Base-by-base conservation (phyloP, 2,329 filamentous ascomycete genomes). In the Whalleya microplaca region DNA sequence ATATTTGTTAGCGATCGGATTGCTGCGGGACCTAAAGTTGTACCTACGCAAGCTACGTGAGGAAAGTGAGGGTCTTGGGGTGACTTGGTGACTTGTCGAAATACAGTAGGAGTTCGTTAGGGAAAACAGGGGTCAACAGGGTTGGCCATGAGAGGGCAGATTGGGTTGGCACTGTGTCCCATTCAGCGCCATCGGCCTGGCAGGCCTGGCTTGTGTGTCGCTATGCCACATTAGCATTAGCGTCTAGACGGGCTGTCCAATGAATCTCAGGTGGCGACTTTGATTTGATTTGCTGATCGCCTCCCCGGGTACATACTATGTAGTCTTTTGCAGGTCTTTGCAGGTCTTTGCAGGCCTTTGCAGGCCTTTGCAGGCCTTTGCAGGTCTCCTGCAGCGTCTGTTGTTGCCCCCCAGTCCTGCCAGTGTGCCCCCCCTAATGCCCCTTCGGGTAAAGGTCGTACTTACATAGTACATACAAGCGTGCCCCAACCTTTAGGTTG, bases 211-310 rank as follows among this genome's bases (percentile, higher is more conserved):
- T n/a, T n/a, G 57, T 58, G 41, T 21, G 9, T 7, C 27, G 49
- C 55, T 57, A 61, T 21, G 37, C 56, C 23, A 14, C 18, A 27
- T 45, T 21, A 12, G 51, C 29, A 12, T 44, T 63, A 61, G 61
- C 45, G 41, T 27, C 10, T 20, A 32, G 19, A 45, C 45, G 48
- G 40, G 49, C 20, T 55, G 51, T 51, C 58, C 61, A 63, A 61
- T 61, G 44, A n/a, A 59, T 56, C 54, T 59, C 44, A 55, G 49
- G 56, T 64, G 58, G 61, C 61, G 54, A 64, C 43, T 64, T 21
- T 47, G 41, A 32, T 59, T 42, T 59, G 49, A 64, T 62, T 62
- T 56, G 59, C 48, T 60, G 27, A 32, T 52, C 51, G 48, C 37
- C 49, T 43, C 23, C 45, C 40, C 41, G 32, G 32, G 32, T 37